Base-by-base conservation (phyloP, 2,329 filamentous ascomycete genomes). In the Venturia carpophila region DNA sequence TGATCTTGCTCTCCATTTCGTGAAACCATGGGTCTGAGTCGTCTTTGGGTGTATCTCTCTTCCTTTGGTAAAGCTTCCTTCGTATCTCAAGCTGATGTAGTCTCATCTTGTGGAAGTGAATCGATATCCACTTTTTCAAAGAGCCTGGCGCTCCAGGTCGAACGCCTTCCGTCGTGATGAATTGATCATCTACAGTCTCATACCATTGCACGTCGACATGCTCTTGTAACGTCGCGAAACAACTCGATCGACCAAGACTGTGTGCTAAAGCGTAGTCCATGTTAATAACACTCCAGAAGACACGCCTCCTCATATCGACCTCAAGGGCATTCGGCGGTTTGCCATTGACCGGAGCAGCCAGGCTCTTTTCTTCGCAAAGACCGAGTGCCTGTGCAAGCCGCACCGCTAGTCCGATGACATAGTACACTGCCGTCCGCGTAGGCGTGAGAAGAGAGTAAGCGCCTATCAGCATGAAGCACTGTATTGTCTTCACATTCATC, bases 61-160 rank as follows among this genome's bases (percentile, higher is more conserved):
- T 94, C 75, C 87, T 88, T 70, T 96, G 88, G 73, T 99, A 97
- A 0, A 97, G 79, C 7, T 87, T 88, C 66, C 92, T 85, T 66
- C 92, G 84, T 55, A 97, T 94, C 75, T 97, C 93, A 17, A 92
- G 85, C 73, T 97, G 92, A 15, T 92, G 79, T 66, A 95, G 76
- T 65, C 91, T 84, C 91, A 97, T 95, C 73, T 90, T 93, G 79
- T 92, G 92, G 71, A 96, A 94, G 74, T 99, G 93, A 67, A 97
- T 92, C 2, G 91, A 88, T 34, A 96, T 87, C 70, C 90, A 85
- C 75, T 99, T 99, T 72, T 90, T 91, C 69, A 92, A 82, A 45
- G 90, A 91, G 1, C 84, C 82, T 5, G 87, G 88, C 0, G 87
- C 89, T 13, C 79, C 82, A 0, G 87, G 83, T 27, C 86, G 78